Conservation (phyloP, 257 asterid genomes). For the Schizonepeta tenuifolia region DNA sequence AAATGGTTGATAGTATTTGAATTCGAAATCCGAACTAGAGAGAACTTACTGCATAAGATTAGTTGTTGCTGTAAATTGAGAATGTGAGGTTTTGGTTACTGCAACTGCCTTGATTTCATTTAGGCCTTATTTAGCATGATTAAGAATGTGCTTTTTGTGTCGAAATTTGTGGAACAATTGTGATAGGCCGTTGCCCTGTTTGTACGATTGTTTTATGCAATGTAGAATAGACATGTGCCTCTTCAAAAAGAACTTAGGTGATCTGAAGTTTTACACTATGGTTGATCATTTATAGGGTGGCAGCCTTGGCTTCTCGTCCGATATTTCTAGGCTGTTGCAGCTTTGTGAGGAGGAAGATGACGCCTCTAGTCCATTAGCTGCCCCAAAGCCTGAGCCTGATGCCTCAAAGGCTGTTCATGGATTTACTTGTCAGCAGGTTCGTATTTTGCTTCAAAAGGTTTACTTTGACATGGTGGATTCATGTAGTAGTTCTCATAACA, state of each 20-base stretch:
- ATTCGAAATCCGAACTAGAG: no score
- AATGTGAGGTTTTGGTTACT: not conserved
- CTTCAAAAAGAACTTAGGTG: not conserved
- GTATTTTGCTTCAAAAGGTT: constrained; percentile 3
- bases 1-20: not conserved
- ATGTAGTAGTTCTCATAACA: not conserved
- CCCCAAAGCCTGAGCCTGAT: constrained; percentile 81
- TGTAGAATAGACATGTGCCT: not conserved
- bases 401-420: constrained; percentile 50
- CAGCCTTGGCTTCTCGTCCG: constrained; percentile 71
- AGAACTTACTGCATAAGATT: not conserved
- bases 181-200: not conserved
- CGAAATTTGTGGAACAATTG: not conserved
- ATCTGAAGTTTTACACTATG: constrained; percentile 25
- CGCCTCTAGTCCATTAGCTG: constrained; percentile 83
- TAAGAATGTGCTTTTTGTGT: not conserved
- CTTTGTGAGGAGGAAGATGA: constrained; percentile 95
- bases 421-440: constrained; percentile 62
- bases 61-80: not conserved
- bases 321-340: constrained; percentile 75
- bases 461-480: not conserved
- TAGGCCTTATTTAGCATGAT: not conserved
- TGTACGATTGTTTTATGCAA: not conserved
- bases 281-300: constrained; percentile 63
- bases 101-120: not conserved